phyloP scores from a whole-genome alignment of 495 filamentous ascomycete species.

The Thermochaetoides thermophila region DNA sequence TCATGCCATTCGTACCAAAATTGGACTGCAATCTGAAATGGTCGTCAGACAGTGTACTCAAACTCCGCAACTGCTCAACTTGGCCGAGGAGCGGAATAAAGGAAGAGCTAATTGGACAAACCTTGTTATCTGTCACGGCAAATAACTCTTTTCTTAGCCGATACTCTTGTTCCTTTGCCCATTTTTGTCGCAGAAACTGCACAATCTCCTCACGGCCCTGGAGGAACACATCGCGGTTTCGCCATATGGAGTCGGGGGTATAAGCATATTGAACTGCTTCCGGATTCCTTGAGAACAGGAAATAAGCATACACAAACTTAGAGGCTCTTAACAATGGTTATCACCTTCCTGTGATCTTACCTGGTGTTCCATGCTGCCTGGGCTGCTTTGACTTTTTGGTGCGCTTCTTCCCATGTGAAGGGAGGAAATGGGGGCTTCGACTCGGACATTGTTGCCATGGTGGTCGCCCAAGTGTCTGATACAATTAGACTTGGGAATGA shows the following conservation, averaged over 20 bases:
- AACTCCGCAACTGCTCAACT: too few species aligned
- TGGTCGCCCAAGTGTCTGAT: too few species aligned
- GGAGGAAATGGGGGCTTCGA: slow-evolving; percentile 47
- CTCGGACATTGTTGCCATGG: too few species aligned
- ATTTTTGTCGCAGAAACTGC: slow-evolving; percentile 63
- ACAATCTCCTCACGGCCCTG: slow-evolving; percentile 52
- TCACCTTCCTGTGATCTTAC: slow-evolving; percentile 20
- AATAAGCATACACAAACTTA: neutral
- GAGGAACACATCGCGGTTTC: slow-evolving; percentile 62
- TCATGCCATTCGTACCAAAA: slow-evolving; percentile 91
- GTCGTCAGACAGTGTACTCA: neutral
- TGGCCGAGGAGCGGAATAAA: too few species aligned
- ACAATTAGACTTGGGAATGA: too few species aligned
- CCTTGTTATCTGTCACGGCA: slow-evolving; percentile 49
- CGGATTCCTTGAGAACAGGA: slow-evolving; percentile 36
- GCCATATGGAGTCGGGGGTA: slow-evolving; percentile 66
- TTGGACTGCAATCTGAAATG: slow-evolving; percentile 56
- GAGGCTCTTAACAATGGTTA: neutral
- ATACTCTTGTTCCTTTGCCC: slow-evolving; percentile 59
- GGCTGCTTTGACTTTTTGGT: slow-evolving; percentile 68
- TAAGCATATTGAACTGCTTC: slow-evolving; percentile 53
- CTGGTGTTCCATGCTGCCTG: slow-evolving; percentile 78
- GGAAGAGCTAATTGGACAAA: slow-evolving; percentile 17
- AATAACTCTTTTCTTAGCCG: slow-evolving; percentile 80
- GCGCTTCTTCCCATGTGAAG: slow-evolving; percentile 61